Evolutionary conservation across 169 alveolate genomes (phyloP), one percentile per base, ranked within the genome.

Genomic region (Toxoplasma gondii): DNA sequence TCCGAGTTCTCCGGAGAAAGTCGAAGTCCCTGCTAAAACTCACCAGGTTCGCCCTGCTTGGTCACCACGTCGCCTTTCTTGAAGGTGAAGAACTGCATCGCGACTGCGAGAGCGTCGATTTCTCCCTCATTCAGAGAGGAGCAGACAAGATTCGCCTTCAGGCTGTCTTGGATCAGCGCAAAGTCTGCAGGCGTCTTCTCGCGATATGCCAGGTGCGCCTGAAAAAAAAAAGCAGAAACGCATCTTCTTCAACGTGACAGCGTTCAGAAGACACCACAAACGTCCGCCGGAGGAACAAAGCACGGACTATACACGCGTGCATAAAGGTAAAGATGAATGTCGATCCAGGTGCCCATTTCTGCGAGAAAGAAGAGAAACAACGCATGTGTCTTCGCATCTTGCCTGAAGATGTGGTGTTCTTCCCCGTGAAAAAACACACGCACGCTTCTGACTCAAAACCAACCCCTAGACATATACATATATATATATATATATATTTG

Each of bases 101-200:
- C 97, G 43, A 97, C 96, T 54, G 97, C 97, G 93, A 98, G 96
- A n/a, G 99, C 98, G 39, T 96, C 95, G 64, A 98, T 95, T 93
- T 98, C 99, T 67, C 96, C 95, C 38, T 97, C 99, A 91, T 98
- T 98, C 88, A 98, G 92, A 19, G 98, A 94, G 27, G 97, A 95
- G 67, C 98, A 98, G 12, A 98, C 98, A 1, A 98, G 92, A 92
- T 98, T 98, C 44, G 96, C 97, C 54, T 95, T 97, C 43, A 98
- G 94, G 34, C 98, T 97, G n/a, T 88, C 53, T 69, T 96, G 97
- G 93, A 98, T 97, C 78, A 97, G 96, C 34, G 91, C 95, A 38
- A 96, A 93, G 91, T 98, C 99, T 31, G 94, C 96, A 53, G 45
- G 81, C n/a, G 95, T 93, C 74, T 93, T 93, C 91, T 87, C 93